Evolutionary conservation across 345 rosid genomes (phyloP), one percentile per base, ranked within the genome.

Genomic region (Xanthoceras sorbifolium): DNA sequence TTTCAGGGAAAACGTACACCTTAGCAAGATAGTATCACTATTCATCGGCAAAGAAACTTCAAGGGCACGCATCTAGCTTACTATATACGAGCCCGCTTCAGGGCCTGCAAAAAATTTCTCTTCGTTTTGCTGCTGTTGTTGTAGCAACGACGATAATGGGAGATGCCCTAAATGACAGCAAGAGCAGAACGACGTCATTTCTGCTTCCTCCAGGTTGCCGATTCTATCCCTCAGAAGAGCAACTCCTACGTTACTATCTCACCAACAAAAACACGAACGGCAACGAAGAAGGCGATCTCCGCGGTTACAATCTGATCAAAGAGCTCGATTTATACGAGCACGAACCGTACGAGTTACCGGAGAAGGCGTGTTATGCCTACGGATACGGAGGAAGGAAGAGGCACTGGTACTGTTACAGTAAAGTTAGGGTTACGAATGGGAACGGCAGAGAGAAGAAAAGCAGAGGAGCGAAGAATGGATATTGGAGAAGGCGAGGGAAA

Each of bases 331-430:
- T 90, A 61, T 79, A 80, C 82, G 80, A 77, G 0, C 79, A 77
- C 76, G 46, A 75, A 68, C 92, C 89, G 38, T 75, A 40, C 22
- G 84, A 84, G 31, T 72, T 88, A 32, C 90, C 89, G 34, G 87
- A 84, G 34, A 44, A 40, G 10, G 69, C 82, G 12, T 83, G 78
- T 59, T 88, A 66, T 66, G 64, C 77, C 5, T 84, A 83, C 36
- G 87, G 85, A 0, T 32, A 2, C 32, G 66, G 74, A 46, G 89
- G 75, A 68, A 79, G 77, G 73, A 84, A 52, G 75, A 82, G 83
- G 78, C 92, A 87, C 78, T 88, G 90, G 89, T 86, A 60, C 64
- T 90, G 84, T 52, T 90, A 80, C 68, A 15, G 76, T 17, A 60
- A 76, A 44, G 66, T 64, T 48, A 75, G 82, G 76, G 83, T 26